These are phyloP conservation scores for Epichloe elymi DNA, from an alignment of 2,329 filamentous ascomycete genomes.

Conservation along the genomic window DNA sequence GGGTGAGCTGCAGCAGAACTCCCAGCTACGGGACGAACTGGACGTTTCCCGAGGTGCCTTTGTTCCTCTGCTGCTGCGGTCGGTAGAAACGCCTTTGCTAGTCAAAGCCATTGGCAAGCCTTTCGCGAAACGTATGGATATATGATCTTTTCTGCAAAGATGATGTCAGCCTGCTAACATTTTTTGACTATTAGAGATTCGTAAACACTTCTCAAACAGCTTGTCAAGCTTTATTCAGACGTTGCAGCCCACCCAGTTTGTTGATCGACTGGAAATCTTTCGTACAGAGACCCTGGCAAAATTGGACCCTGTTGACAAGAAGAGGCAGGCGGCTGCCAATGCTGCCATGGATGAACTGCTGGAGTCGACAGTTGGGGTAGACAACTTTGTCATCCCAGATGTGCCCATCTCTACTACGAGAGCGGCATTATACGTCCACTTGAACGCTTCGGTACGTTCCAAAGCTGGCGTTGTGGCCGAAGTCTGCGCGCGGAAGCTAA, in stretches of 20 bases:
- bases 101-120: slow-evolving; percentile 39
- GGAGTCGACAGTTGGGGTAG: slow-evolving; percentile 41
- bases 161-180: background rate
- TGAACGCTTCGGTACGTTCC: slow-evolving; percentile 60
- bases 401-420: slow-evolving; percentile 61
- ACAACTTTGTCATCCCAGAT: slow-evolving; percentile 45
- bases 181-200: slow-evolving; percentile 24
- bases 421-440: slow-evolving; percentile 72
- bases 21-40: slow-evolving; percentile 41
- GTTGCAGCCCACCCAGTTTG: slow-evolving; percentile 42
- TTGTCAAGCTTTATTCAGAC: slow-evolving; percentile 43
- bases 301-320: slow-evolving; percentile 41
- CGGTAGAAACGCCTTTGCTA: slow-evolving; percentile 47
- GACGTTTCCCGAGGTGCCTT: slow-evolving; percentile 49
- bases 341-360: slow-evolving; percentile 42
- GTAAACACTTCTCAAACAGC: slow-evolving; percentile 36
- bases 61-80: slow-evolving; percentile 46
- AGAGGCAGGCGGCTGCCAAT: slow-evolving; percentile 32
- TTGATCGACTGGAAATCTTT: slow-evolving; percentile 42
- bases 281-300: slow-evolving; percentile 41
- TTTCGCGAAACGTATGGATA: slow-evolving; percentile 34
- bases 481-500: background rate
- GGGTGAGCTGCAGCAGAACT: slow-evolving; percentile 28
- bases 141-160: background rate
- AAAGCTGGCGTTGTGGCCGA: background rate